Evolutionary conservation across 192 early-diverging fungal species (phyloP), one percentile per base, ranked within the genome.

Genomic region (Umbelopsis sp.): DNA sequence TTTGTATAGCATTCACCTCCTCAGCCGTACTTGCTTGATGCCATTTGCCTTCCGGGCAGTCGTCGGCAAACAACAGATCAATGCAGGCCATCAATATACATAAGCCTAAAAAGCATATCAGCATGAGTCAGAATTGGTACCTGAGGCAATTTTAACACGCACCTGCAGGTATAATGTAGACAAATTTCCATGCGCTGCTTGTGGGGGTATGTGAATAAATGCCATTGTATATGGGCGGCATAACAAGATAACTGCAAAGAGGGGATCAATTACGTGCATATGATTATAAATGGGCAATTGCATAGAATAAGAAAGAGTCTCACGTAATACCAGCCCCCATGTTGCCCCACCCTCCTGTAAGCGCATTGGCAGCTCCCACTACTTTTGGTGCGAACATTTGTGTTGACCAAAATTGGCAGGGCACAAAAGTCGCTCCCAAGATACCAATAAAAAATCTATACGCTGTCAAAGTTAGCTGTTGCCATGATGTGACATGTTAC

Each of bases 351-450:
- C 90, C 89, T 51, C 88, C 90, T 11, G 80, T 84, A 37, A 91
- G 47, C 25, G 90, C 89, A 71, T 91, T 91, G 21, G 89, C 89
- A 49, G 84, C 81, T 22, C 90, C 90, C 27, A 92, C 88, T 47
- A 88, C 75, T 21, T 80, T 66, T 16, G 68, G 25, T 46, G 74
- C 58, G 75, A 91, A 91, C 78, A 89, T 81, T 46, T 81, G 71
- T 1, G 84, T 89, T 18, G 89, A 84, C 88, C 89, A 91, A 72
- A 88, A 86, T 81, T 90, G 89, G 67, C 89, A 90, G 23, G 89
- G 89, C 2, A 90, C 89, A 81, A 91, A 91, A 8, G 87, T 64
- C 8, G 87, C 85, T 30, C 89, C 89, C 20, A 91, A 47, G 37
- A 91, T 69, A 18, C 89, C 89, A 66, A 72, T 64, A 33, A 65